Conservation (phyloP, 441 rosid species). For the Euphorbia corollata region DNA sequence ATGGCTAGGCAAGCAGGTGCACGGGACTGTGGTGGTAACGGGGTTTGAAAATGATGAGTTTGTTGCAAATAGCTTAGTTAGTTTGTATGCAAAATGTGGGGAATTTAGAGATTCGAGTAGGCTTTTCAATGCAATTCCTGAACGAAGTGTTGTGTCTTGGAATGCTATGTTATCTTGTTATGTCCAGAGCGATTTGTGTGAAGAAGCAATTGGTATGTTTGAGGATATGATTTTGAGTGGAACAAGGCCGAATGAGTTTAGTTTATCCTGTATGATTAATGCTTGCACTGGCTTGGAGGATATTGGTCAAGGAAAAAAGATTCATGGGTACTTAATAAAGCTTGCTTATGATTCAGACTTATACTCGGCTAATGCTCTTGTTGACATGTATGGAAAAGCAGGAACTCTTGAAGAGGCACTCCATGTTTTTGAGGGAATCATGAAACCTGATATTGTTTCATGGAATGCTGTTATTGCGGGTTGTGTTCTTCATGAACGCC, state of each 20-base stretch:
- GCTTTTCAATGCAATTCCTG: constrained; percentile 40
- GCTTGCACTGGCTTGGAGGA: constrained; percentile 52
- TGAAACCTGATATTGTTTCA: constrained; percentile 50
- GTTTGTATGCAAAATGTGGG: constrained; percentile 55
- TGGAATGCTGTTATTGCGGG: constrained; percentile 71
- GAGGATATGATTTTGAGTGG: constrained; percentile 48
- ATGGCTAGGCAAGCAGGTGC: constrained; percentile 52
- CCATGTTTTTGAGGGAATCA: constrained; percentile 38
- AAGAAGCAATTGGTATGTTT: constrained; percentile 46
- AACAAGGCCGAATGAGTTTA: constrained; percentile 53
- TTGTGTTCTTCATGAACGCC: constrained; percentile 42
- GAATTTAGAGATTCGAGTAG: constrained; percentile 42
- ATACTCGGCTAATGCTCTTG: constrained; percentile 57
- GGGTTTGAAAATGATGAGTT: constrained; percentile 59
- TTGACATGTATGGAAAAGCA: constrained; percentile 66
- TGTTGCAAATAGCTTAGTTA: constrained; percentile 54
- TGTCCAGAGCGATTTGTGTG: constrained; percentile 35
- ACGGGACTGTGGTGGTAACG: constrained; percentile 42
- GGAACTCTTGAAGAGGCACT: constrained; percentile 42
- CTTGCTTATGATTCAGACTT: constrained; percentile 45
- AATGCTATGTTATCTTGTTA: constrained; percentile 56
- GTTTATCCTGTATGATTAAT: constrained; percentile 55
- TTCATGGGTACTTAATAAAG: constrained; percentile 47
- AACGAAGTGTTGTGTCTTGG: constrained; percentile 56
- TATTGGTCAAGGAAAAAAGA: constrained; percentile 37